Evolutionary conservation across 352 stramenopile species (phyloP).

Genomic region (Globisporangium yorkense): DNA sequence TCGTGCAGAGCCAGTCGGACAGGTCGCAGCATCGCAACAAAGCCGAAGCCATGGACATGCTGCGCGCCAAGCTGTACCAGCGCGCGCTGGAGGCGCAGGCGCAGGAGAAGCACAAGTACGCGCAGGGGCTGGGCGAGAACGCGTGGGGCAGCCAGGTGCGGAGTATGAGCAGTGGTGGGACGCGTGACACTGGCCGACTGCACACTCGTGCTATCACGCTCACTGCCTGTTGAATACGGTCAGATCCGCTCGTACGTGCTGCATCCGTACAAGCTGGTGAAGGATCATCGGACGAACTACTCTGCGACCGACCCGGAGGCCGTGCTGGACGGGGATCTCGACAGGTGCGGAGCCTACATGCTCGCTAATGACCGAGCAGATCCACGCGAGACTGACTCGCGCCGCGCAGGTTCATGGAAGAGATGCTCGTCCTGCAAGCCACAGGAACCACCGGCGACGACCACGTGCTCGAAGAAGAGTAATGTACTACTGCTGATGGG

Average conservation of each 20-base stretch:
- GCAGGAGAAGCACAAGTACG: constrained; percentile 38
- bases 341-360: constrained; percentile 19
- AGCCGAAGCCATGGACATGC: constrained; percentile 86
- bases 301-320: constrained; percentile 81
- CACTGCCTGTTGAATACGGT: neutral
- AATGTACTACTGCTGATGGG: neutral
- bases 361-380: no score
- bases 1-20: constrained; percentile 93
- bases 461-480: neutral
- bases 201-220: no score
- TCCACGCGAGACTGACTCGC: neutral
- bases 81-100: constrained; percentile 55
- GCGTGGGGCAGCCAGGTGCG: constrained; percentile 53
- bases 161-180: constrained; percentile 18
- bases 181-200: no score
- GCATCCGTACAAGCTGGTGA: constrained; percentile 98
- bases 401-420: constrained; percentile 52
- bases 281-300: constrained; percentile 92
- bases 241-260: constrained; percentile 97
- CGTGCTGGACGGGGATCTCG: constrained; percentile 90
- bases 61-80: constrained; percentile 67
- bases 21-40: constrained; percentile 94
- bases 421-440: constrained; percentile 52
- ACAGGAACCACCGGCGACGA: neutral
- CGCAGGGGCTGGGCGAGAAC: constrained; percentile 68